Evolutionary conservation across 306 rosid genomes (phyloP).

Genomic region (Echinosophora koreensis): DNA sequence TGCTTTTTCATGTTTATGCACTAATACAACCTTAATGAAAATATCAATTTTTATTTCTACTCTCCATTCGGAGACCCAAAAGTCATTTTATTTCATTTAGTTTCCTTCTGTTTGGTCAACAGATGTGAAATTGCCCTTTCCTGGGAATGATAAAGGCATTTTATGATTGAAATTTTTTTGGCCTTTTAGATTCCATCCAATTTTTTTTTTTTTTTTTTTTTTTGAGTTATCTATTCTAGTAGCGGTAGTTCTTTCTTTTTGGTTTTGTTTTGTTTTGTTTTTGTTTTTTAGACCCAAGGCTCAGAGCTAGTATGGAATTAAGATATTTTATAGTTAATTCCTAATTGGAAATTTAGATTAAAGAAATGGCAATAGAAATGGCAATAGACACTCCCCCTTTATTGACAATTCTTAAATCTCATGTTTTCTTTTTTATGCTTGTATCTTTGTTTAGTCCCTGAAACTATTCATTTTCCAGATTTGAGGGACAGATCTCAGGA

Average conservation of each 20-base stretch:
- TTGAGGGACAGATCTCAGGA: slow-evolving; percentile 95
- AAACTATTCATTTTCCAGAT: slow-evolving; percentile 48
- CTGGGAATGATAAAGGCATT: no score
- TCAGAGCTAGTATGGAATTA: no score
- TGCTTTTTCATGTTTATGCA: slow-evolving; percentile 37
- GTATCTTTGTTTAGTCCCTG: not conserved
- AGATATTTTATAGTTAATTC: no score
- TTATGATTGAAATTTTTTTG: no score
- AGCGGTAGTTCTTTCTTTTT: no score
- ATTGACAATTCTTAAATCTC: not conserved
- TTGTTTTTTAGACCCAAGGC: no score
- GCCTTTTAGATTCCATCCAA: no score
- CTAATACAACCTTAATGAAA: slow-evolving; percentile 22
- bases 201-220: no score
- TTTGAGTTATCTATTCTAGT: no score
- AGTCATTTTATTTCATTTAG: not conserved
- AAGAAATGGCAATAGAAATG: no score
- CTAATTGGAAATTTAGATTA: no score
- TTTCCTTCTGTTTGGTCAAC: slow-evolving; percentile 27
- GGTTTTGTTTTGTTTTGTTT: no score
- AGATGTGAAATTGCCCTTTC: not conserved
- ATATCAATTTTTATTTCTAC: slow-evolving; percentile 30
- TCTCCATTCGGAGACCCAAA: slow-evolving; percentile 23
- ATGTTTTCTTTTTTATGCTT: not conserved
- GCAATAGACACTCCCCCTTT: not conserved